Evolutionary conservation across 1,139 yeast species (phyloP).

Genomic region (Blastobotrys aristatus): DNA sequence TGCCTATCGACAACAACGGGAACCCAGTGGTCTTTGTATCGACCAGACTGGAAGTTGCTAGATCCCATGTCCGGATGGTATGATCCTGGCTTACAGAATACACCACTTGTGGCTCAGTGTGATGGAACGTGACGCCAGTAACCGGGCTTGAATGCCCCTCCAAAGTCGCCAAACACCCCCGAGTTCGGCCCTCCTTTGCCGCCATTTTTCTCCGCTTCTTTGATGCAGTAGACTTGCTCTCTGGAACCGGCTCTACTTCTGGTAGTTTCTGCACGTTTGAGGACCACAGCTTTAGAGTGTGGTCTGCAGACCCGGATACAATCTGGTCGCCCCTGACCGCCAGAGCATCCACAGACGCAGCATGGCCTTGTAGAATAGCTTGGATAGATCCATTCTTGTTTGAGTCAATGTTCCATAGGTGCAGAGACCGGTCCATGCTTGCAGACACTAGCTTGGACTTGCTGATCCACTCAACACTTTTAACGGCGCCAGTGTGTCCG

Average conservation of each 20-base stretch:
- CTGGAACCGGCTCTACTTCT: conserved; percentile 48
- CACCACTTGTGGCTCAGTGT: conserved; percentile 66
- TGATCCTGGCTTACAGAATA: conserved; percentile 97
- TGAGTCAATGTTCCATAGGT: conserved; percentile 74
- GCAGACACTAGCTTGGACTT: conserved; percentile 74
- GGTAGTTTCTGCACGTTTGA: conserved; percentile 80
- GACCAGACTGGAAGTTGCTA: conserved; percentile 73
- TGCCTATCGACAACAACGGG: conserved; percentile 70
- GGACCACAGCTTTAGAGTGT: conserved; percentile 83
- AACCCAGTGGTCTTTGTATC: conserved; percentile 89
- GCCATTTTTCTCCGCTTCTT: conserved; percentile 82
- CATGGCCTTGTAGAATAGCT: conserved; percentile 85
- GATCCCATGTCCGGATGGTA: conserved; percentile 92
- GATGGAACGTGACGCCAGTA: conserved; percentile 74
- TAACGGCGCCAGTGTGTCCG: conserved; percentile 85
- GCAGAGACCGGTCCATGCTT: conserved; percentile 82
- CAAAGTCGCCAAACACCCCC: conserved; percentile 72
- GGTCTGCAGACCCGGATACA: conserved; percentile 80
- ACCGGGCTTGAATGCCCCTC: conserved; percentile 85
- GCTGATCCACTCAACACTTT: conserved; percentile 66
- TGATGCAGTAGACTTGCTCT: conserved; percentile 53
- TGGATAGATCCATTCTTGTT: conserved; percentile 59
- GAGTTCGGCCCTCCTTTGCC: conserved; percentile 61
- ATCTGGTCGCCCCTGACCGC: conserved; percentile 55
- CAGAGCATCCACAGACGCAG: conserved; percentile 75